phyloP scores from a whole-genome alignment of 768 basidiomycete species.

The Pisolithus albus region DNA sequence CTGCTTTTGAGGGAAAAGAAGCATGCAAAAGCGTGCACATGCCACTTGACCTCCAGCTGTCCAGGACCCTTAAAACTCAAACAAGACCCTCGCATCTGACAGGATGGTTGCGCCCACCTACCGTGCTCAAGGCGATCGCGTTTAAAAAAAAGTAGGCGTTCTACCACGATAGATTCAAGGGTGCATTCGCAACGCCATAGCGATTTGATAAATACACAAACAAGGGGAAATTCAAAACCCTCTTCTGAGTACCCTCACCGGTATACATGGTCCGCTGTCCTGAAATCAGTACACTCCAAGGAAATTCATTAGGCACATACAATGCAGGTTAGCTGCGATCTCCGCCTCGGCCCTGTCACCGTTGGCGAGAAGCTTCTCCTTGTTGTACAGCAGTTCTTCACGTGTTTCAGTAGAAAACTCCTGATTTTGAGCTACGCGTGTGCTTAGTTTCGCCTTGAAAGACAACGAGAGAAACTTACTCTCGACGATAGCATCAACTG shows the following conservation, averaged over 20 bases:
- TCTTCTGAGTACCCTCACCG: conserved; percentile 40
- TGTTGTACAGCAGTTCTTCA: conserved; percentile 98
- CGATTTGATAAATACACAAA: conserved; percentile 20
- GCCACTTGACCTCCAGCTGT: background rate
- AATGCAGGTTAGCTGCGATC: conserved; percentile 88
- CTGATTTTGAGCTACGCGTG: conserved; percentile 81
- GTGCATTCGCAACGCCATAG: conserved; percentile 5
- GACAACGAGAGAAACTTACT: conserved; percentile 48
- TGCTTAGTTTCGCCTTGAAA: background rate
- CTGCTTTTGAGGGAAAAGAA: background rate
- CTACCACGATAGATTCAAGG: conserved; percentile 2
- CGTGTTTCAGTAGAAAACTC: conserved; percentile 97
- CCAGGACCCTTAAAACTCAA: background rate
- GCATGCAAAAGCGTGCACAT: background rate
- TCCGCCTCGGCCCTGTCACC: conserved; percentile 97
- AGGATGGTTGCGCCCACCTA: background rate
- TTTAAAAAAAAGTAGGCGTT: background rate
- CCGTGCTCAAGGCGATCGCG: background rate
- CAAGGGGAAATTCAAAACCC: conserved; percentile 6
- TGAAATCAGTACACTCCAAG: conserved; percentile 17
- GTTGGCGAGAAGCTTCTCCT: conserved; percentile 95
- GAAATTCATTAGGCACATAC: conserved; percentile 34
- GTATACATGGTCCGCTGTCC: conserved; percentile 78
- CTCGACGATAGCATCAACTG: conserved; percentile 98
- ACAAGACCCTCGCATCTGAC: background rate